A percentile compares a stretch with the other conserved stretches of the same genome.
Conservation (phyloP, 78 protist genomes). For the slime mould (Dictyostelium discoideum) region DNA sequence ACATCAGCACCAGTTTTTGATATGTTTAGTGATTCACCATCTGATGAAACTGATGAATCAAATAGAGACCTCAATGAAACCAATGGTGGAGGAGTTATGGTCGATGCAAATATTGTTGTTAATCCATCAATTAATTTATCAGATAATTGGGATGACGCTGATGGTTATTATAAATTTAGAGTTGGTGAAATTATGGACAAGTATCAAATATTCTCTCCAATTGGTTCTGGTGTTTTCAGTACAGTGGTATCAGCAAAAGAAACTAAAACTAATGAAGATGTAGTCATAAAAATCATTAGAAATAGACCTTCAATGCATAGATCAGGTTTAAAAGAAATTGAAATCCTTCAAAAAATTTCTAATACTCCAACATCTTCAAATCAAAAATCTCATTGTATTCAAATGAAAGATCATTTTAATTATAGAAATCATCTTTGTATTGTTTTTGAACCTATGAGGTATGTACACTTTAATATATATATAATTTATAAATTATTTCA, state of each 20-base stretch:
- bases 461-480: background rate
- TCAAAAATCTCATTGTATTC: constrained; percentile 84
- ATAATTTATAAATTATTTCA: no score
- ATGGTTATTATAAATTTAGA: constrained; percentile 91
- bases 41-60: background rate
- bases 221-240: constrained; percentile 94
- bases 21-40: constrained; percentile 86
- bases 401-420: constrained; percentile 75
- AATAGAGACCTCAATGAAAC: background rate
- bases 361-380: constrained; percentile 49
- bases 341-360: constrained; percentile 72
- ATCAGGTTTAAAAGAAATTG: constrained; percentile 88
- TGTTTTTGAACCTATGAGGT: constrained; percentile 90
- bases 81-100: background rate
- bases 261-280: constrained; percentile 65
- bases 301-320: constrained; percentile 84
- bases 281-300: constrained; percentile 94
- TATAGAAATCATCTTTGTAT: constrained; percentile 93
- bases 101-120: background rate
- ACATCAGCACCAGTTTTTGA: constrained; percentile 40
- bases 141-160: constrained; percentile 93
- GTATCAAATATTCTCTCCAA: constrained; percentile 74
- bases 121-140: constrained; percentile 17
- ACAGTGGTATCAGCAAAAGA: constrained; percentile 93
- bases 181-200: constrained; percentile 88